Conservation (phyloP, 73 alveolate genomes). For the Tetrahymena borealis region DNA sequence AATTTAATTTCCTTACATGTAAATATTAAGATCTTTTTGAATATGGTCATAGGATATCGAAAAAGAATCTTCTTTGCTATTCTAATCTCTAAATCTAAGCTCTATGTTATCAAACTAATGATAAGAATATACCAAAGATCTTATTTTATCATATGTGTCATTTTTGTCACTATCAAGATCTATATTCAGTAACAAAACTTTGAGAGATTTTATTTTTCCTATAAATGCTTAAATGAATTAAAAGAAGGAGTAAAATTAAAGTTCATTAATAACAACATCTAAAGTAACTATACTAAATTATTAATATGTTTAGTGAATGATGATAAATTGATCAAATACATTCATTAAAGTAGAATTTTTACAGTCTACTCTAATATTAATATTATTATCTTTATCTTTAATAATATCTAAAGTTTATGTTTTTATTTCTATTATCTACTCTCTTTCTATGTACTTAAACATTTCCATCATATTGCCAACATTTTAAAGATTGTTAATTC, state of each 20-base stretch:
- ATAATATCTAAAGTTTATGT: neutral
- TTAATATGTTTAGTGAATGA: neutral
- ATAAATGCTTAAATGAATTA: neutral
- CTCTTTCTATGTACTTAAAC: neutral
- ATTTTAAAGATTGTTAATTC: neutral
- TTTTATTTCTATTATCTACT: neutral
- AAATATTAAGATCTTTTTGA: neutral
- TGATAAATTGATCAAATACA: neutral
- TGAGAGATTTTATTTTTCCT: neutral
- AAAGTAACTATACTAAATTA: neutral
- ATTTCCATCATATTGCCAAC: neutral
- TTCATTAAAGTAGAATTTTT: neutral
- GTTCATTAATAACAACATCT: neutral
- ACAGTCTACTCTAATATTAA: neutral
- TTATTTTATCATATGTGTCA: neutral
- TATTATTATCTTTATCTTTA: neutral
- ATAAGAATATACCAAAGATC: neutral
- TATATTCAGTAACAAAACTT: neutral
- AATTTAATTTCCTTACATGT: neutral
- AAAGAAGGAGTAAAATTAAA: neutral
- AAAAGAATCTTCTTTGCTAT: neutral
- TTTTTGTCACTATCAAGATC: neutral
- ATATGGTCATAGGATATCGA: neutral
- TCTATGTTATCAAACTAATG: neutral
- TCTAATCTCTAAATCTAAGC: neutral